A percentile compares a stretch with the other conserved stretches of the same genome.
These are phyloP conservation scores for Candida ortonii DNA, from an alignment of 805 yeast genomes.

Conservation along the genomic window DNA sequence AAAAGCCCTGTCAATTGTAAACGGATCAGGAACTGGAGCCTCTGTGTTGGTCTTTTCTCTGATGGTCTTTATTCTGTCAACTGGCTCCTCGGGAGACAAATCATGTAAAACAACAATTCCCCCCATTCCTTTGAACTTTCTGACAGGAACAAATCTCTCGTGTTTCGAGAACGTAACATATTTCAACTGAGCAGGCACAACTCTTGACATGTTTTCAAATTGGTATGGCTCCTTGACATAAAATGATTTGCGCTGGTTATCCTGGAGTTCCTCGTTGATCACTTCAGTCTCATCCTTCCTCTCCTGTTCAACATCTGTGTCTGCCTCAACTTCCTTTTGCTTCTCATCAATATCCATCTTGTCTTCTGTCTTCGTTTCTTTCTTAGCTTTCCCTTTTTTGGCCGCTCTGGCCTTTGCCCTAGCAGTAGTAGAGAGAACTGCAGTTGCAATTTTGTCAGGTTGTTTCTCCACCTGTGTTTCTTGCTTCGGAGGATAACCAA, in stretches of 20 bases:
- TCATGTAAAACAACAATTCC: constrained; percentile 76
- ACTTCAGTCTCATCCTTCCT: constrained; percentile 21
- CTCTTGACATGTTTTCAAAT: constrained; percentile 79
- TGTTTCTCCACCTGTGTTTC: constrained; percentile 78
- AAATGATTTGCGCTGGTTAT: constrained; percentile 36
- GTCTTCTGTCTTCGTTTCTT: constrained; percentile 38
- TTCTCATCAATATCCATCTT: constrained; percentile 36
- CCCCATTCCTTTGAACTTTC: constrained; percentile 63
- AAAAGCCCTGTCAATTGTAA: constrained; percentile 51
- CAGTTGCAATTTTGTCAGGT: constrained; percentile 87
- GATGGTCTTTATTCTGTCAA: constrained; percentile 73
- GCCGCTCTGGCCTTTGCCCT: constrained; percentile 91
- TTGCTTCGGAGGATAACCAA: constrained; percentile 85
- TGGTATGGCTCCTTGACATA: constrained; percentile 65
- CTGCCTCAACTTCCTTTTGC: constrained; percentile 26
- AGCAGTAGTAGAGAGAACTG: constrained; percentile 90
- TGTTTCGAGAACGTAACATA: constrained; percentile 75
- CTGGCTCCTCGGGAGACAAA: constrained; percentile 55
- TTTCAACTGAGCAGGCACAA: constrained; percentile 83
- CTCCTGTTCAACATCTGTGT: constrained; percentile 12
- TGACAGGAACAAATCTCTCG: constrained; percentile 77
- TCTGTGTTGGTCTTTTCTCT: constrained; percentile 72
- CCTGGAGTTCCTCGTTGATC: constrained; percentile 28
- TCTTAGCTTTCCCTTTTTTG: constrained; percentile 45
- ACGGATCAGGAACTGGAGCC: constrained; percentile 73